Evolutionary conservation across 2,329 filamentous ascomycete genomes (phyloP), one percentile per base, ranked within the genome.

Genomic region (Cercospora sesami): DNA sequence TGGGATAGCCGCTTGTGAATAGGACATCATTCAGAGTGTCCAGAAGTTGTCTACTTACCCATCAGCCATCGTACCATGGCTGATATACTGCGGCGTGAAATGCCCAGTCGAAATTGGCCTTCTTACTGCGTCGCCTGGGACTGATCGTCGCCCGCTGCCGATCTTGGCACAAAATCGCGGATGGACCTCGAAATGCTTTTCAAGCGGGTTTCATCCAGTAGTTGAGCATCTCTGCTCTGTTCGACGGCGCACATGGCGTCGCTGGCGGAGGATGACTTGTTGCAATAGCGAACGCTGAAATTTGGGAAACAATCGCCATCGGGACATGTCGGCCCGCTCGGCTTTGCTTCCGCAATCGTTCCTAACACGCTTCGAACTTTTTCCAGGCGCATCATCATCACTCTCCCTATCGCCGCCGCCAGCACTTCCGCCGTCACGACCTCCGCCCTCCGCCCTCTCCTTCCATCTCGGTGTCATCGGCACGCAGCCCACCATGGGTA

Each of bases 401-500:
- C 45, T 45, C 39, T 60, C 58, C 36, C 26, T 45, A 64, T 63
- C 61, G 48, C 51, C 45, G 63, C 39, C 68, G 30, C 55, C 55
- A 36, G 3, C 55, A 12, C 55, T 51, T 21, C 63, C 62, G 45
- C 57, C 64, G 45, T 62, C 64, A 58, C 53, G 48, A 61, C 23
- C 21, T 31, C 55, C 63, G 39, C 26, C 31, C 18, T 18, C 26
- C 23, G 31, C 31, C 53, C 30, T 31, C 64, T 60, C 67, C 57
- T 48, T 51, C 51, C 67, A 65, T 71, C 76, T 26, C 67, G 51
- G 30, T 26, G 23, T 9, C 23, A 62, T 55, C 51, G 28, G 28
- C 63, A 42, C 61, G 28, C 51, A 60, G 57, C 57, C 21, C 70
- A 78, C 59, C 10, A 87, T 87, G 85, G 82, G 84, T 65, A 81